Evolutionary conservation across 768 basidiomycete genomes (phyloP).

Genomic region (Lactarius hengduanensis): DNA sequence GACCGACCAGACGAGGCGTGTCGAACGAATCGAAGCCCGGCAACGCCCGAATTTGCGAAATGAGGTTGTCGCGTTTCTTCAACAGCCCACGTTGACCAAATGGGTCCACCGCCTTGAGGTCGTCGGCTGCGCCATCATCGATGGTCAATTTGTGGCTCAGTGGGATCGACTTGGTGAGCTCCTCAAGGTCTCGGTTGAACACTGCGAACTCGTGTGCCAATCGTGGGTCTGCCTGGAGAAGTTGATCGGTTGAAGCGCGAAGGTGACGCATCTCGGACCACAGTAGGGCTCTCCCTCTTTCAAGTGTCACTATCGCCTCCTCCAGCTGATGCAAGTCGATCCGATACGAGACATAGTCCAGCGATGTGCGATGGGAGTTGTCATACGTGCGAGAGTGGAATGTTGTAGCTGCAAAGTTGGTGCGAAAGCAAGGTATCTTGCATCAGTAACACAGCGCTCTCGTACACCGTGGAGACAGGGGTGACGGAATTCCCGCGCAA

Average conservation of each 20-base stretch:
- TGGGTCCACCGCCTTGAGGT: too few relatives aligned
- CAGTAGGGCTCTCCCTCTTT: background rate
- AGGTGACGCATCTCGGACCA: background rate
- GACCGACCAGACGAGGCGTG: too few relatives aligned
- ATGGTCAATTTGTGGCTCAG: background rate
- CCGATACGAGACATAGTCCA: background rate
- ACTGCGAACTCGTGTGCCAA: background rate
- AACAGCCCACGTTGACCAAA: too few relatives aligned
- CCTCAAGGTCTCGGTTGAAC: background rate
- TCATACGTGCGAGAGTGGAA: background rate
- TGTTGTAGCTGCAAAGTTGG: background rate
- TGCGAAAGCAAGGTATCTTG: background rate
- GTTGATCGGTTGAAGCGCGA: background rate
- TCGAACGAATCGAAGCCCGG: too few relatives aligned
- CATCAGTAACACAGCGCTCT: background rate
- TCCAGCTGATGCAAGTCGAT: background rate
- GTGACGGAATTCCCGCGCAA: background rate
- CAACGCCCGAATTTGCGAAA: too few relatives aligned
- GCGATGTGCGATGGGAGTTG: background rate
- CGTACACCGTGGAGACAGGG: background rate
- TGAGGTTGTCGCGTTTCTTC: too few relatives aligned
- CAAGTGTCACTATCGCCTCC: background rate
- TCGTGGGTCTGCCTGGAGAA: background rate
- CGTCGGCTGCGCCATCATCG: background rate
- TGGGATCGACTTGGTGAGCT: background rate